These are phyloP conservation scores for Claviceps sp. DNA, from an alignment of 2,329 filamentous ascomycete genomes.

Conservation along the genomic window DNA sequence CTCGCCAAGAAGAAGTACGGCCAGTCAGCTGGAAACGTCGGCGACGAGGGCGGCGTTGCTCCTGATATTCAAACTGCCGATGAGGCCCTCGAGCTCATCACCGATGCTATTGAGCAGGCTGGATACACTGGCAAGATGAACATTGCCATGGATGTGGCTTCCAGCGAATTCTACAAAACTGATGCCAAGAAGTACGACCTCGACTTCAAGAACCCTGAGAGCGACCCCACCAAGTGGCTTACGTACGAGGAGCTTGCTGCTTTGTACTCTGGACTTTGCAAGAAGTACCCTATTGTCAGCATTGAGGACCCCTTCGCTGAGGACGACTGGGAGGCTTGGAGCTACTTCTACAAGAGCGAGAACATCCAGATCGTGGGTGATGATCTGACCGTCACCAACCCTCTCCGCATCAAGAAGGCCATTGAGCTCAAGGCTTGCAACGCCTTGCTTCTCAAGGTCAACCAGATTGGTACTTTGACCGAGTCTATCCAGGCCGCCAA, in stretches of 20 bases:
- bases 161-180: conserved; percentile 97
- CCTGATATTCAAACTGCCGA: conserved; percentile 95
- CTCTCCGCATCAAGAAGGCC: conserved; percentile 97
- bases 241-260: conserved; percentile 94
- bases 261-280: conserved; percentile 72
- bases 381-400: conserved; percentile 98
- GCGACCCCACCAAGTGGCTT: conserved; percentile 93
- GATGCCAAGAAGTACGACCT: conserved; percentile 99
- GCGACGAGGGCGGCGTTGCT: conserved; percentile 98
- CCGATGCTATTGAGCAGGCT: conserved; percentile 82
- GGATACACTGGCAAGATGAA: conserved; percentile 94
- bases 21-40: conserved; percentile 96
- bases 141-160: conserved; percentile 98
- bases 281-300: conserved; percentile 97
- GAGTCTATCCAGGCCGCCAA: conserved; percentile 99
- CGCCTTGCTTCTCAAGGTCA: conserved; percentile 96
- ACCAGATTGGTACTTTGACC: conserved; percentile 98
- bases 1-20: conserved; percentile 99
- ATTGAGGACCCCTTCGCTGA: conserved; percentile 99
- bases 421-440: conserved; percentile 99
- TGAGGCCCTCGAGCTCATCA: conserved; percentile 94
- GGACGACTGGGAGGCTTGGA: conserved; percentile 99
- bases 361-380: conserved; percentile 98
- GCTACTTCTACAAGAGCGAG: conserved; percentile 99
- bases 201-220: conserved; percentile 99